A percentile compares a stretch with the other conserved stretches of the same genome.
Evolutionary conservation across 768 basidiomycete species (phyloP).

Genomic region (Mycena maculata): DNA sequence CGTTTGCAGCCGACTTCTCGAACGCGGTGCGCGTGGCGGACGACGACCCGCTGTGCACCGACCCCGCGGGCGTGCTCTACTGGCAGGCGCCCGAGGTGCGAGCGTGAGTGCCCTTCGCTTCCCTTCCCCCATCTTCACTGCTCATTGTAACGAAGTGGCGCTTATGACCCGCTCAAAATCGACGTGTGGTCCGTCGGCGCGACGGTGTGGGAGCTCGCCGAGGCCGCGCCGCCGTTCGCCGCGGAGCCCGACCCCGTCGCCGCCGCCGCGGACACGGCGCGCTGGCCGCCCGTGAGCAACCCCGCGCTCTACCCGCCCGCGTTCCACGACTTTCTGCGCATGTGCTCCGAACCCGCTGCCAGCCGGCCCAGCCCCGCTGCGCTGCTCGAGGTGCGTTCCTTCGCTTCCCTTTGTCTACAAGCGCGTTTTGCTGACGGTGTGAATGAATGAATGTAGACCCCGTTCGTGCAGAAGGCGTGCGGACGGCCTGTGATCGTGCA

Average conservation of each 20-base stretch:
- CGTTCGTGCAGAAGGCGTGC: slow-evolving; percentile 76
- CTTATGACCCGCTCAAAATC: slow-evolving; percentile 79
- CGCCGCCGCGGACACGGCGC: no score
- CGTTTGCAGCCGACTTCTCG: slow-evolving; percentile 78
- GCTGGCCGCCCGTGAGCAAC: slow-evolving; percentile 72
- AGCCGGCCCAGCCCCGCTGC: slow-evolving; percentile 68
- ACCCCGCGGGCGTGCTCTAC: slow-evolving; percentile 77
- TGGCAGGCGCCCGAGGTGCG: slow-evolving; percentile 91
- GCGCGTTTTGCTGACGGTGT: no score
- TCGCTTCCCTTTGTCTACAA: background rate
- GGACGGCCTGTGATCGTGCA: slow-evolving; percentile 76
- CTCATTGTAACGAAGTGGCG: slow-evolving; percentile 68
- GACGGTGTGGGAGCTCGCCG: slow-evolving; percentile 85
- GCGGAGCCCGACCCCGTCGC: no score
- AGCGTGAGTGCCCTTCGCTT: slow-evolving; percentile 56
- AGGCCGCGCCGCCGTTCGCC: slow-evolving; percentile 82
- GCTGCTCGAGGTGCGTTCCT: slow-evolving; percentile 64
- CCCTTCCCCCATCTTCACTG: background rate
- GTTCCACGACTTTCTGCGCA: slow-evolving; percentile 78
- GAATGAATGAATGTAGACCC: no score
- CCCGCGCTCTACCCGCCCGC: slow-evolving; percentile 72
- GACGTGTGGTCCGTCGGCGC: slow-evolving; percentile 88
- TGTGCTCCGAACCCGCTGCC: slow-evolving; percentile 71
- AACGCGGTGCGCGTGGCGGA: slow-evolving; percentile 71
- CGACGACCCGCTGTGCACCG: slow-evolving; percentile 63